Base-by-base conservation (phyloP, 2,329 filamentous ascomycete species). In the Cladophialophora immunda region DNA sequence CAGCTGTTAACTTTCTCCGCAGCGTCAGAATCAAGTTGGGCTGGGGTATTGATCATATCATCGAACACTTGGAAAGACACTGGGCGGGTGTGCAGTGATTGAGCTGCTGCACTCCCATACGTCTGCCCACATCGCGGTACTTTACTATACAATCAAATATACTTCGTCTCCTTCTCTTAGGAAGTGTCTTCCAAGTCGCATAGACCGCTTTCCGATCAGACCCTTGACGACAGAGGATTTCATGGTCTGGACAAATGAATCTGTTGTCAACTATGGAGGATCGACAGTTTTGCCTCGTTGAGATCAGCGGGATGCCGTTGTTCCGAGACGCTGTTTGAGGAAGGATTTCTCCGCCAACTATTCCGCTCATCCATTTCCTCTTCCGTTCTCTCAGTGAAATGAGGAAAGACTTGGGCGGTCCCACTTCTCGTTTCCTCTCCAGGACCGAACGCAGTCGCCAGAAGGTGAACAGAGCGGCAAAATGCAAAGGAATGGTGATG, bases 21-120 rank as follows among this genome's bases (percentile, higher is more conserved):
- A 13, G 30, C 30, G 52, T 55, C 17, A 30, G 52, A n/a, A 15
- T n/a, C 13, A 30, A 34, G 27, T 22, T 55, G 11, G 52, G 52
- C 19, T 55, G 52, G 52, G 52, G 52, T 3, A 34, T 55, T n/a
- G 52, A 32, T 22, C 27, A 34, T 30, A 55, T 55, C 17, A 55
- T 55, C 9, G 52, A 30, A 1, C 27, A 22, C 27, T 30, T 55
- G 25, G 27, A 55, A 9, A 34, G 27, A 34, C 27, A 55, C 8
- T 55, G 52, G 52, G 19, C 45, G 8, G 19, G n/a, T 2, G 25
- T 50, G 45, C n/a, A 25, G 45, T 50, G 4, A 50, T 13, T 3
- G 15, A 41, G 13, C n/a, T 19, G 22, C 9, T 9, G 15, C 9
- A 27, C 25, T 50, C 9, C 19, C 45, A 6, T 47, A 11, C 19